A percentile compares a stretch with the other conserved stretches of the same genome.
Conservation (phyloP, 2,329 filamentous ascomycete species). For the Ophiostoma novo-ulmi region DNA sequence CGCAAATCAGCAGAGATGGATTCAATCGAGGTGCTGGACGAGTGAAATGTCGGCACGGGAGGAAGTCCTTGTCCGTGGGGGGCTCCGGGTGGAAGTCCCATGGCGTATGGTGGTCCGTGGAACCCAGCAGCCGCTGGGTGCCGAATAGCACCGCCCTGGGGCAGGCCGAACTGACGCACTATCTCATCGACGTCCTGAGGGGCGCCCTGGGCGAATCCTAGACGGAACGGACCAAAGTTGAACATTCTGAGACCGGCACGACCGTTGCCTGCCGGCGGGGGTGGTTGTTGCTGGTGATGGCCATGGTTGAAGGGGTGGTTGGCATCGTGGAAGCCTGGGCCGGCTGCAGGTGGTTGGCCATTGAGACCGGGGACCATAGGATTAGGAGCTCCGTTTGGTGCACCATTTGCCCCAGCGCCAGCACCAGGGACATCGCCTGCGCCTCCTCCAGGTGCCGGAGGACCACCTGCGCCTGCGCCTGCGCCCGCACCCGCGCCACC, state of each 20-base stretch:
- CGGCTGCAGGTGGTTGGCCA: slow-evolving; percentile 27
- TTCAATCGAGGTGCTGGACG: slow-evolving; percentile 26
- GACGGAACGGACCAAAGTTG: slow-evolving; percentile 62
- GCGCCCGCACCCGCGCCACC: slow-evolving; percentile 12
- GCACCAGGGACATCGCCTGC: slow-evolving; percentile 4
- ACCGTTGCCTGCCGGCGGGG: slow-evolving; percentile 28
- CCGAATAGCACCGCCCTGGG: not conserved
- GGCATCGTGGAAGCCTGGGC: not conserved
- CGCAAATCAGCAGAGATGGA: slow-evolving; percentile 57
- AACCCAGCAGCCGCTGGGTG: not conserved
- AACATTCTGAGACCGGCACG: slow-evolving; percentile 33
- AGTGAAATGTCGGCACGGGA: slow-evolving; percentile 32
- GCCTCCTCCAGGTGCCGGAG: not conserved
- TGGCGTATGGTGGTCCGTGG: not conserved
- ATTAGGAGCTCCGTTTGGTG: not conserved
- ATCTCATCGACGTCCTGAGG: slow-evolving; percentile 60
- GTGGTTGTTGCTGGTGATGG: slow-evolving; percentile 33
- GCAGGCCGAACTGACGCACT: slow-evolving; percentile 52
- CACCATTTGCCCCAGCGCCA: not conserved
- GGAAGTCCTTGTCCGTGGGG: not conserved
- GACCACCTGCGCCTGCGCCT: not conserved
- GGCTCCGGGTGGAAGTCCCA: not conserved
- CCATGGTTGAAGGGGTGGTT: slow-evolving; percentile 31
- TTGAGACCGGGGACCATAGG: slow-evolving; percentile 24
- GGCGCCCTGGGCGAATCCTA: slow-evolving; percentile 71